Percentiles rank a stretch among this genome's conserved stretches.
These are phyloP conservation scores for Trichosporon faecale DNA, from an alignment of 1,284 basidiomycete genomes.

Conservation along the genomic window DNA sequence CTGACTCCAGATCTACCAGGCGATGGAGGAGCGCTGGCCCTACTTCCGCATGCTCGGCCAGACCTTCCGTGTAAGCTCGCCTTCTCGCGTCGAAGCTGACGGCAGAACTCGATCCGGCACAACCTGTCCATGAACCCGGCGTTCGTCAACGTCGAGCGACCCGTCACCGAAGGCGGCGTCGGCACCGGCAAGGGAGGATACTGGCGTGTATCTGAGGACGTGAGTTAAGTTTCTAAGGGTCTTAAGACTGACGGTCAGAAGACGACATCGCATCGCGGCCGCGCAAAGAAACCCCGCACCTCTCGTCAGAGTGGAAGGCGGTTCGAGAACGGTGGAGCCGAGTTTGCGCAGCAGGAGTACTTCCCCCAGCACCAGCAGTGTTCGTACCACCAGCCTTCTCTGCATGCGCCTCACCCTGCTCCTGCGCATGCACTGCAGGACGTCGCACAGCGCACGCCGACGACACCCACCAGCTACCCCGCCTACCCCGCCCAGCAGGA, in stretches of 20 bases:
- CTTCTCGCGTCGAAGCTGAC: conserved; percentile 2
- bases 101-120: conserved; percentile 74
- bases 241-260: conserved; percentile 12
- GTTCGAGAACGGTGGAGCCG: neutral
- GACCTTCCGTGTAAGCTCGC: conserved; percentile 31
- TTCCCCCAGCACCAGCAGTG: neutral
- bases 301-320: neutral
- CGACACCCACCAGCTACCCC: neutral
- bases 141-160: conserved; percentile 59
- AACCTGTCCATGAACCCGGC: conserved; percentile 75
- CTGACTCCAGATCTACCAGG: conserved; percentile 35
- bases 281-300: conserved; percentile 20
- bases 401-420: neutral
- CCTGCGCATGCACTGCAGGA: neutral
- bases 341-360: neutral
- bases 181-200: conserved; percentile 40
- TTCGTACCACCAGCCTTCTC: neutral
- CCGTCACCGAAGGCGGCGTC: conserved; percentile 25
- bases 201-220: conserved; percentile 36
- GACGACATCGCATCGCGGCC: conserved; percentile 21
- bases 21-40: conserved; percentile 39
- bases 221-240: conserved; percentile 7
- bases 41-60: conserved; percentile 26
- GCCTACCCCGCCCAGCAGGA: neutral
- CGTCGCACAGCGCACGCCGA: neutral